Evolutionary conservation across 2,329 filamentous ascomycete genomes (phyloP), one percentile per base, ranked within the genome.

Genomic region (Lecanicillium sp.): DNA sequence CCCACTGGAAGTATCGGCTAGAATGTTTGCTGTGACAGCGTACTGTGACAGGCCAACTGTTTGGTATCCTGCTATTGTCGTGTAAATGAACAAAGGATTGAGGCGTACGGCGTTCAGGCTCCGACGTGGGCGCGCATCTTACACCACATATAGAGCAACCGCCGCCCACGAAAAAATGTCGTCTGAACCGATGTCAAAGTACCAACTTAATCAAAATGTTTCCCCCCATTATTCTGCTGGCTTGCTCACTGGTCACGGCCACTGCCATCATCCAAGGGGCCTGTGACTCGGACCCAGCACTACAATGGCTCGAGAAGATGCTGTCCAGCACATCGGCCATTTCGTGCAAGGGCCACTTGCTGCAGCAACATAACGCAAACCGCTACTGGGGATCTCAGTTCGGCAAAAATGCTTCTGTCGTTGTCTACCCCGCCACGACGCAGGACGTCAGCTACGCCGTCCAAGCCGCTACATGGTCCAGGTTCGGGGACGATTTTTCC

Each of bases 381-480:
- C 48, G 51, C 36, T 52, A 52, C 21, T 52, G 51, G 51, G 51
- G 48, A 21, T 26, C 40, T 8, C 51, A 52, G 15, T 51, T 52
- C 23, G 44, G 43, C 44, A 52, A 52, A 14, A 44, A 52, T 19
- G 51, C 51, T 3, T 48, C 43, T 6, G 51, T 51, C 12, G 51
- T 52, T 3, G 43, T 52, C 2, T 52, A 48, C 26, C 51, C 51
- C 2, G 39, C 15, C 3, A 50, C 48, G 3, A 44, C 51, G 17
- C 9, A 19, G 15, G 51, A 52, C 15, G 48, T 52, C 12, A 51
- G 51, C 43, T 33, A 3, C 7, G 39, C 48, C 4, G 33, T 52
- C 4, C 42, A 44, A 27, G 51, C 48, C 3, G 51, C 48, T 33
- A 29, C 9, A 10, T 32, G 27, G 32, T 52, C 51, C 5, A 15